phyloP scores from a whole-genome alignment of 1,284 basidiomycete species.

The Porogramme epimiltina region DNA sequence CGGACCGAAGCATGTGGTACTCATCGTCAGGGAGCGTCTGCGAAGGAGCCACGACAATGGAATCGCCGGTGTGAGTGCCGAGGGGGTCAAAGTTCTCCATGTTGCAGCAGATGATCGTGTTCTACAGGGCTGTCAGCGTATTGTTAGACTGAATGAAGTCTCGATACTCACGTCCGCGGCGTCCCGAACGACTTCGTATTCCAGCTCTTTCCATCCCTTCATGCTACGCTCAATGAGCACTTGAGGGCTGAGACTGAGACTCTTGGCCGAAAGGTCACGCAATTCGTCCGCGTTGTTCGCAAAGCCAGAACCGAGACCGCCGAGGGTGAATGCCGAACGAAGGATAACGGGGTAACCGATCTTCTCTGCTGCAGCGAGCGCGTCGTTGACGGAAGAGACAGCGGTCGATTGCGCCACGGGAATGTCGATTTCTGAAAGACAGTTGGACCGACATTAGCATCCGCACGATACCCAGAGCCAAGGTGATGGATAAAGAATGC shows the following conservation, averaged over 20 bases:
- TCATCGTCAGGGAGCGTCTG: constrained; percentile 97
- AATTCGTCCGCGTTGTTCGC: constrained; percentile 95
- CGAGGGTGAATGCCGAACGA: constrained; percentile 97
- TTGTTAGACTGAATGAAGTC: constrained; percentile 1
- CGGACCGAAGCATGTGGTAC: constrained; percentile 98
- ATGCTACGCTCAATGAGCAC: constrained; percentile 97
- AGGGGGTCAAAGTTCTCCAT: constrained; percentile 99
- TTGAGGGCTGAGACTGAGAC: constrained; percentile 91
- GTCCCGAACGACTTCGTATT: constrained; percentile 99
- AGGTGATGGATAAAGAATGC: neutral
- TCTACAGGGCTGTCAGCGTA: constrained; percentile 43
- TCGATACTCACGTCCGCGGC: constrained; percentile 78
- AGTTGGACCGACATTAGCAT: constrained; percentile 2
- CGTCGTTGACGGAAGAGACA: constrained; percentile 93
- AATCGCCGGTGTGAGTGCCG: constrained; percentile 99
- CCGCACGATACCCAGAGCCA: neutral
- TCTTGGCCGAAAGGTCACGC: constrained; percentile 91
- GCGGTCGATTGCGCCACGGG: constrained; percentile 97
- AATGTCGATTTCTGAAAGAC: constrained; percentile 87
- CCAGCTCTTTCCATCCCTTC: constrained; percentile 99
- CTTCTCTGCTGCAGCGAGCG: constrained; percentile 85
- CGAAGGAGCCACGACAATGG: constrained; percentile 99
- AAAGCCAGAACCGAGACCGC: constrained; percentile 98
- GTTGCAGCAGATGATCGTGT: constrained; percentile 95
- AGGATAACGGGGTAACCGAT: constrained; percentile 99